phyloP scores from a whole-genome alignment of 192 early-diverging fungal genomes.

The Linnemannia hyalina region DNA sequence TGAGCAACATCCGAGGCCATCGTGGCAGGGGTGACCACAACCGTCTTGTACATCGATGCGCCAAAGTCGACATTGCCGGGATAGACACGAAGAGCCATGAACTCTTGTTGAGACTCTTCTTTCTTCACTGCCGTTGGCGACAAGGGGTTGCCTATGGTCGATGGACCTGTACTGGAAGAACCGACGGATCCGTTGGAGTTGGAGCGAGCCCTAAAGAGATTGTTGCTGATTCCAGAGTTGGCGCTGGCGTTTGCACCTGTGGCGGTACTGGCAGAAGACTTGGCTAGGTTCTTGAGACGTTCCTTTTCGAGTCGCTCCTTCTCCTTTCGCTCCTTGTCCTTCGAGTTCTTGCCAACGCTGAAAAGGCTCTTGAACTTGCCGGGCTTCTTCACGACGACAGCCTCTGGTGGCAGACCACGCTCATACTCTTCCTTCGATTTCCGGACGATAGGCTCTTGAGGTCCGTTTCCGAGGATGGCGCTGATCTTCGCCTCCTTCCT shows the following conservation, averaged over 20 bases:
- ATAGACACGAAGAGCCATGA: slow-evolving; percentile 64
- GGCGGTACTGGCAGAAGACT: slow-evolving; percentile 1
- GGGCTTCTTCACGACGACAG: slow-evolving; percentile 38
- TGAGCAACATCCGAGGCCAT: slow-evolving; percentile 64
- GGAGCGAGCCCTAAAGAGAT: slow-evolving; percentile 41
- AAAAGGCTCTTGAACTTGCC: slow-evolving; percentile 58
- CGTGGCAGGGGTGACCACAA: slow-evolving; percentile 61
- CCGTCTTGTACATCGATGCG: slow-evolving; percentile 67
- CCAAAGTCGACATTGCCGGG: slow-evolving; percentile 70
- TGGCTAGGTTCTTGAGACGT: slow-evolving; percentile 25
- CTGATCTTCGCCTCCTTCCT: slow-evolving; percentile 28
- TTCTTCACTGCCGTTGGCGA: slow-evolving; percentile 25
- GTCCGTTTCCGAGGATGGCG: slow-evolving; percentile 29
- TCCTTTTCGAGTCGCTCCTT: slow-evolving; percentile 50
- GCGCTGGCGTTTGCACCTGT: not conserved
- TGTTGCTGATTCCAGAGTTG: slow-evolving; percentile 23
- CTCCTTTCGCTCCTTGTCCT: slow-evolving; percentile 56
- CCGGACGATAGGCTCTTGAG: not conserved
- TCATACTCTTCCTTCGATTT: slow-evolving; percentile 41
- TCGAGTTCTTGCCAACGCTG: slow-evolving; percentile 50
- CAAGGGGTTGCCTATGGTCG: not conserved
- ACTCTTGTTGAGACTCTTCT: slow-evolving; percentile 44
- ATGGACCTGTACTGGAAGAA: slow-evolving; percentile 9
- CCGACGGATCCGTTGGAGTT: slow-evolving; percentile 52
- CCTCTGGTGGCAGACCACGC: slow-evolving; percentile 21